Percentiles rank a stretch among this genome's conserved stretches.
phyloP scores from a whole-genome alignment of 768 basidiomycete genomes.

The Trametes gibbosa region DNA sequence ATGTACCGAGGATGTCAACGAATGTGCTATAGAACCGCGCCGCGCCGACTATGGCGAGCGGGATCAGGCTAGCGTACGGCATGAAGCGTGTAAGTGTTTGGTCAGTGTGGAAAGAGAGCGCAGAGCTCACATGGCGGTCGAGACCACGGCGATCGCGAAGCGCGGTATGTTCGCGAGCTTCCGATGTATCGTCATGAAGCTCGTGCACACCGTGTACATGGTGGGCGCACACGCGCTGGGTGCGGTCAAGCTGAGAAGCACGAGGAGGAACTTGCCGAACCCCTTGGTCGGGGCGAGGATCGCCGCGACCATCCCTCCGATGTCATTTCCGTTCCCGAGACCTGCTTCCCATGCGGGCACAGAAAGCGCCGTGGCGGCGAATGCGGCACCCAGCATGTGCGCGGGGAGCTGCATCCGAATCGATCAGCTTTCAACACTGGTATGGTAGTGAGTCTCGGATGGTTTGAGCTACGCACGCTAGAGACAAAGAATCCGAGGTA shows the following conservation, averaged over 20 bases:
- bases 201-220: conserved; percentile 54
- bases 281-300: conserved; percentile 37
- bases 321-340: conserved; percentile 36
- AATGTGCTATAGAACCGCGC: conserved; percentile 44
- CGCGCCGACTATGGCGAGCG: conserved; percentile 45
- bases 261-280: conserved; percentile 45
- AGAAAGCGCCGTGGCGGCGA: conserved; percentile 39
- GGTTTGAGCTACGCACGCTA: conserved; percentile 30
- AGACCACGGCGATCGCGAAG: conserved; percentile 44
- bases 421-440: not conserved
- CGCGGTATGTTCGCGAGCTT: conserved; percentile 39
- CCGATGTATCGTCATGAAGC: conserved; percentile 39
- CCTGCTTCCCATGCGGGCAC: conserved; percentile 42
- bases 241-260: conserved; percentile 45
- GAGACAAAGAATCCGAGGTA: conserved; percentile 46
- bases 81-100: not conserved
- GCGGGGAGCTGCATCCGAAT: conserved; percentile 33
- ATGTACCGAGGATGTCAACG: conserved; percentile 39
- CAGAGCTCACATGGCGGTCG: conserved; percentile 41
- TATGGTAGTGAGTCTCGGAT: too few relatives aligned
- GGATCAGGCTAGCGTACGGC: conserved; percentile 37
- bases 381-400: conserved; percentile 45
- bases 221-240: conserved; percentile 56
- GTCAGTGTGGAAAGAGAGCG: not conserved
- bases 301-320: conserved; percentile 48